Conservation (phyloP, 2,329 filamentous ascomycete species). For the Trichoderma simmonsii region DNA sequence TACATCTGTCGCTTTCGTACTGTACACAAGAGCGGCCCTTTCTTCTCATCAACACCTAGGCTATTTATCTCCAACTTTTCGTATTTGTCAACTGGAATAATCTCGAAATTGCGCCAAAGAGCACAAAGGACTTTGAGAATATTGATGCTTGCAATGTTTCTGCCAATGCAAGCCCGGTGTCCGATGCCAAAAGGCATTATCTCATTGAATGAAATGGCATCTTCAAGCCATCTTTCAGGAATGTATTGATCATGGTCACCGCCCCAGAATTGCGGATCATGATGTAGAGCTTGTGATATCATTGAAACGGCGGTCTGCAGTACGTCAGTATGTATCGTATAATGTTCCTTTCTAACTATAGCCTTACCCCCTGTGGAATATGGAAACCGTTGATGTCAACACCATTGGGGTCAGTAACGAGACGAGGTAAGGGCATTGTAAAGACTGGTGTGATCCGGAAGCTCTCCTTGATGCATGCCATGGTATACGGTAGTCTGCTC, state of each 20-base stretch:
- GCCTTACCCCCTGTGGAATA: background rate
- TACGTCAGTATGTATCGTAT: background rate
- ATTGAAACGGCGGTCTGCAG: background rate
- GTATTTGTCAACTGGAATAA: background rate
- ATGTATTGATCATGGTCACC: background rate
- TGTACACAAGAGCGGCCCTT: background rate
- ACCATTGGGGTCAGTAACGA: background rate
- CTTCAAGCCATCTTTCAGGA: background rate
- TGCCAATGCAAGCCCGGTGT: background rate
- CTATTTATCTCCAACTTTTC: background rate
- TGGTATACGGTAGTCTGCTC: background rate
- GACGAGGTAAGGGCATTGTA: background rate
- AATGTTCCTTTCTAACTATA: background rate
- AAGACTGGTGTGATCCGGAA: background rate
- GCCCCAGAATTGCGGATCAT: background rate
- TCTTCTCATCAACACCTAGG: background rate
- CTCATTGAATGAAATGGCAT: background rate
- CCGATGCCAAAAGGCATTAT: background rate
- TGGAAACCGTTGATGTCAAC: background rate
- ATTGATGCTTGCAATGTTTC: background rate
- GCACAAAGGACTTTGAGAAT: background rate
- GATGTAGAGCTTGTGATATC: background rate
- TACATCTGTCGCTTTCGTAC: background rate
- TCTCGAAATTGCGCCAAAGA: background rate
- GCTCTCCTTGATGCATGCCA: slow-evolving; percentile 1